Conservation (phyloP, 1,139 yeast genomes). For the Saccharomycopsis hybrid region DNA sequence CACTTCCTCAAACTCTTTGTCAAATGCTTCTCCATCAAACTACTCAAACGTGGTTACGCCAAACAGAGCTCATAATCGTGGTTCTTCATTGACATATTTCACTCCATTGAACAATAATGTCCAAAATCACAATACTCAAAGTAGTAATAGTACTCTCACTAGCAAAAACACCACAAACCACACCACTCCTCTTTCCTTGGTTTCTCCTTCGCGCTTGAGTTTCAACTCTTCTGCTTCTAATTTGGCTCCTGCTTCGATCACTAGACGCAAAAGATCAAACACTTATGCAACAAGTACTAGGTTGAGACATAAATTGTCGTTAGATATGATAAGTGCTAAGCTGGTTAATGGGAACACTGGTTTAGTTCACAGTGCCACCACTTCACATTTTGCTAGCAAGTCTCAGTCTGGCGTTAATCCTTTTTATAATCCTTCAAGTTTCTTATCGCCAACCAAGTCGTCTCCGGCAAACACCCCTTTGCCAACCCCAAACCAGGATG, state of each 20-base stretch:
- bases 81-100: slow-evolving; percentile 13
- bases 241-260: no score
- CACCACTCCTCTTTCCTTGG: neutral
- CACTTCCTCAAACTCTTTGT: neutral
- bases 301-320: no score
- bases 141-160: neutral
- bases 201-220: neutral
- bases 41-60: slow-evolving; percentile 5
- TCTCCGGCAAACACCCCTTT: slow-evolving; percentile 3
- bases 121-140: slow-evolving; percentile 2
- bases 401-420: slow-evolving; percentile 16
- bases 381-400: neutral
- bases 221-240: neutral
- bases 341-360: slow-evolving; percentile 1
- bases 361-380: neutral
- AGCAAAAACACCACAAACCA: neutral
- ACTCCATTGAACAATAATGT: slow-evolving; percentile 11
- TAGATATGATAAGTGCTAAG: neutral
- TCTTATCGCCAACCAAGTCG: slow-evolving; percentile 8
- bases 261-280: no score
- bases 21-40: slow-evolving; percentile 5
- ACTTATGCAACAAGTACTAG: no score
- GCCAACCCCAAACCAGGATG: slow-evolving; percentile 8
- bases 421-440: slow-evolving; percentile 15
- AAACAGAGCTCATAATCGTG: slow-evolving; percentile 1